These are phyloP conservation scores for Coniochaeta sp. DNA, from an alignment of 2,329 filamentous ascomycete genomes.

Conservation along the genomic window DNA sequence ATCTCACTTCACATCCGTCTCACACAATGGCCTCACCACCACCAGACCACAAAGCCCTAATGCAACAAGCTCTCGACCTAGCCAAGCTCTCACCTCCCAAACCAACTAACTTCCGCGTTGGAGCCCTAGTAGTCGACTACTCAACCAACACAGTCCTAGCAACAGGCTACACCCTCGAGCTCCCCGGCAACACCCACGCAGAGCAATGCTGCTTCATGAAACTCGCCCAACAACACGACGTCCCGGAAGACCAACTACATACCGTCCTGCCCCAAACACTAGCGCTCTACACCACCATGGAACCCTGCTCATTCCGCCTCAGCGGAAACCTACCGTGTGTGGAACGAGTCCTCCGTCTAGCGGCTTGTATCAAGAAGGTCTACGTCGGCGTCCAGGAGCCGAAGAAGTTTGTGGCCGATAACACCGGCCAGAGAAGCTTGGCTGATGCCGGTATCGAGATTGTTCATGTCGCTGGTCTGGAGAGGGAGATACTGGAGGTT, in stretches of 20 bases:
- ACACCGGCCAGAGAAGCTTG: constrained; percentile 65
- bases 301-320: constrained; percentile 68
- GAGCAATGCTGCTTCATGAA: constrained; percentile 90
- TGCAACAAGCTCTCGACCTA: constrained; percentile 67
- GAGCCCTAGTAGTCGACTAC: constrained; percentile 71
- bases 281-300: constrained; percentile 87
- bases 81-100: constrained; percentile 76
- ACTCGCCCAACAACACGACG: constrained; percentile 40
- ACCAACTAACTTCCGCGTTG: constrained; percentile 89
- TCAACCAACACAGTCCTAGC: constrained; percentile 55
- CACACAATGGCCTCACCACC: neutral
- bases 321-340: constrained; percentile 74
- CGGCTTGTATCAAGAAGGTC: constrained; percentile 62
- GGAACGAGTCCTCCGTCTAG: constrained; percentile 64
- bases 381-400: constrained; percentile 88
- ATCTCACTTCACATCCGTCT: too few relatives aligned
- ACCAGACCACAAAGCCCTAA: constrained; percentile 38
- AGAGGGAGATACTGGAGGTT: constrained; percentile 72
- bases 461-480: constrained; percentile 65
- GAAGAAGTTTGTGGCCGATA: constrained; percentile 79
- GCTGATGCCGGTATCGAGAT: constrained; percentile 68
- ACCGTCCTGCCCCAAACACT: constrained; percentile 43
- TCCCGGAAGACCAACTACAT: constrained; percentile 47
- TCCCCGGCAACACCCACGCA: constrained; percentile 89
- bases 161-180: constrained; percentile 86